Percentiles rank a stretch among this genome's conserved stretches.
phyloP scores from a whole-genome alignment of 2,329 filamentous ascomycete genomes.

The Chaetomiaceae sp. region DNA sequence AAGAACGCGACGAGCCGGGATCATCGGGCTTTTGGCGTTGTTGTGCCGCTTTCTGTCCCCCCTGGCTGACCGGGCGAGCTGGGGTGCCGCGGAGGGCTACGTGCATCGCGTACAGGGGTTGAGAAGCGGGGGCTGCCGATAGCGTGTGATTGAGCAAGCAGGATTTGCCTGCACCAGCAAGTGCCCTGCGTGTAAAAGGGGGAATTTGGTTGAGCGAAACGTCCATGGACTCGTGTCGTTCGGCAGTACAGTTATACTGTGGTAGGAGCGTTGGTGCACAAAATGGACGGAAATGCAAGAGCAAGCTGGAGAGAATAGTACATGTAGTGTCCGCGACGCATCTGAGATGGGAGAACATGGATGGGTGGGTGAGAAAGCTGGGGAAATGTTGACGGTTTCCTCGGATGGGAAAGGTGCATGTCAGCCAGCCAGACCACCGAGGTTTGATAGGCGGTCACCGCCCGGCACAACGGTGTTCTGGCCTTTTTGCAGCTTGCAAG shows the following conservation, averaged over 20 bases:
- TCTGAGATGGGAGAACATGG: neutral
- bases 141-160: constrained; percentile 29
- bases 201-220: neutral
- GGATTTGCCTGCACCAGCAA: constrained; percentile 23
- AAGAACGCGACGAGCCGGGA: constrained; percentile 7
- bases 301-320: too few species aligned
- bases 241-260: too few species aligned
- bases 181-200: constrained; percentile 15
- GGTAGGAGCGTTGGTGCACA: too few species aligned
- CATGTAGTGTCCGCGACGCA: too few species aligned
- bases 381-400: too few species aligned
- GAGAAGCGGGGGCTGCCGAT: constrained; percentile 28
- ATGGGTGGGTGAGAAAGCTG: neutral
- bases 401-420: neutral
- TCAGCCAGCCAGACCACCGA: neutral
- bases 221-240: neutral
- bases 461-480: neutral
- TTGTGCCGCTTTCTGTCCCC: constrained; percentile 12
- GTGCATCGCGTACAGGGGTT: constrained; percentile 19
- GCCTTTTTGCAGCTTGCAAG: neutral
- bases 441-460: neutral
- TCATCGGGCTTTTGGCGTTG: constrained; percentile 14
- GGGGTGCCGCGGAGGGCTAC: too few species aligned
- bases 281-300: too few species aligned
- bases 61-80: constrained; percentile 18